Evolutionary conservation across 768 basidiomycete species (phyloP).

Genomic region (Amanita pseudoporphyria): DNA sequence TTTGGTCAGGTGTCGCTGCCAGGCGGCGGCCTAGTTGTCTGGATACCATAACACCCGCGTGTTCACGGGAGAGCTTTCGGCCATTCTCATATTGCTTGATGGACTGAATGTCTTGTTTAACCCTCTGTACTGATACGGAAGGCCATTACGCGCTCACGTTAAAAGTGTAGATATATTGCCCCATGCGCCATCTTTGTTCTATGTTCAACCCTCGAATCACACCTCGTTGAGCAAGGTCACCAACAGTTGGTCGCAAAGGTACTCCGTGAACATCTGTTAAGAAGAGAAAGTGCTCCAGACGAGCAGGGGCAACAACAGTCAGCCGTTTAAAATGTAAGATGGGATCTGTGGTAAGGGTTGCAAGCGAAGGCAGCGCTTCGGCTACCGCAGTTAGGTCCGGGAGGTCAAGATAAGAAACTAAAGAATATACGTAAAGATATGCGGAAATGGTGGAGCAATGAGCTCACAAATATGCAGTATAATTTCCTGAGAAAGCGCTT

Average conservation of each 20-base stretch:
- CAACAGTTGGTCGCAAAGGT: conserved; percentile 51
- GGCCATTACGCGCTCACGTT: conserved; percentile 33
- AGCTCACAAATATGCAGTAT: conserved; percentile 47
- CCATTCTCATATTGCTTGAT: conserved; percentile 58
- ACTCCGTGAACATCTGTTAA: conserved; percentile 45
- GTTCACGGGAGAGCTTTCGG: conserved; percentile 40
- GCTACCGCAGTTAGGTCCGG: conserved; percentile 56
- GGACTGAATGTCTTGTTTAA: conserved; percentile 31
- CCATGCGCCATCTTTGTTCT: conserved; percentile 56
- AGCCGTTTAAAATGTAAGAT: conserved; percentile 55
- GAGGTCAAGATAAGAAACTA: conserved; percentile 65
- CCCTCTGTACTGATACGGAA: conserved; percentile 4
- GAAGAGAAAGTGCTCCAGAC: conserved; percentile 57
- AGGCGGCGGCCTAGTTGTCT: conserved; percentile 40
- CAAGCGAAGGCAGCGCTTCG: conserved; percentile 36
- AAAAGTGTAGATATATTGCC: conserved; percentile 54
- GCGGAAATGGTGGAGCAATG: conserved; percentile 1
- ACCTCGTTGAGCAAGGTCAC: conserved; percentile 58
- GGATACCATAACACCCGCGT: conserved; percentile 42
- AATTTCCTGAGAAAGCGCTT: conserved; percentile 43
- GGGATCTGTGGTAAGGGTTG: conserved; percentile 47
- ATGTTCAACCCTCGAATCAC: conserved; percentile 62
- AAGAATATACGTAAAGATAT: background rate
- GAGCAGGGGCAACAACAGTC: conserved; percentile 54
- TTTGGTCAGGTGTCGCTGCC: conserved; percentile 21